Base-by-base conservation (phyloP, 352 stramenopile genomes). In the Globisporangium uncinulatum region DNA sequence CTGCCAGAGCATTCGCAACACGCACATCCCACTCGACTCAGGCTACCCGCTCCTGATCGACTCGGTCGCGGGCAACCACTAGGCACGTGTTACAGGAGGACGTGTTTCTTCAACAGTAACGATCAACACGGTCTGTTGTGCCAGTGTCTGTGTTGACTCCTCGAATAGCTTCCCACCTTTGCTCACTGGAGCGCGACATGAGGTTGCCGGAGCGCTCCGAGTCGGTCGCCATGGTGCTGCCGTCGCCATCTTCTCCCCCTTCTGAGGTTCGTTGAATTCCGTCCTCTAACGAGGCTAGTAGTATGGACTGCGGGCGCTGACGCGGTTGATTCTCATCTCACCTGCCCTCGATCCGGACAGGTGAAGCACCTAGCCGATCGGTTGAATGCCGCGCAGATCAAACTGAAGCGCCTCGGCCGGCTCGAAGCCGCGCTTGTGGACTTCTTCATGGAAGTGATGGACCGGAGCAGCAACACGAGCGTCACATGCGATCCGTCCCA, bases 21-120 rank as follows among this genome's bases (percentile, higher is more conserved):
- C 86, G 42, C 79, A 87, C 31, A 73, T 94, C 39, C 75, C 83
- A n/a, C 74, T 99, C 46, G 93, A 98, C 78, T 95, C 96, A 63
- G 95, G 94, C 56, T 98, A 98, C 71, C 92, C 84, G 50, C 78
- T 99, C 57, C 89, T 99, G 51, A 97, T 99, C 68, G 83, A 96
- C 54, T 97, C 87, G 47, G 89, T 99, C 61, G 94, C 95, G 1
- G 94, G 74, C 34, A 86, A 68, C 61, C 72, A 86, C 56, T 87
- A 72, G 44, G 29, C 5, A 31, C 15, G 42, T 24, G 42, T 21
- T 1, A 15, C n/a, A 44, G 5, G 14, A 44, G 13, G 39, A 15
- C 39, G 15, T 19, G 15, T 3, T n/a, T 44, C 6, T 19, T 10
- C 39, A 5, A 19, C 39, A 13, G 15, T 44, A 44, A 19, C 11